Evolutionary conservation across 768 basidiomycete genomes (phyloP).

Genomic region (Russula vinacea): DNA sequence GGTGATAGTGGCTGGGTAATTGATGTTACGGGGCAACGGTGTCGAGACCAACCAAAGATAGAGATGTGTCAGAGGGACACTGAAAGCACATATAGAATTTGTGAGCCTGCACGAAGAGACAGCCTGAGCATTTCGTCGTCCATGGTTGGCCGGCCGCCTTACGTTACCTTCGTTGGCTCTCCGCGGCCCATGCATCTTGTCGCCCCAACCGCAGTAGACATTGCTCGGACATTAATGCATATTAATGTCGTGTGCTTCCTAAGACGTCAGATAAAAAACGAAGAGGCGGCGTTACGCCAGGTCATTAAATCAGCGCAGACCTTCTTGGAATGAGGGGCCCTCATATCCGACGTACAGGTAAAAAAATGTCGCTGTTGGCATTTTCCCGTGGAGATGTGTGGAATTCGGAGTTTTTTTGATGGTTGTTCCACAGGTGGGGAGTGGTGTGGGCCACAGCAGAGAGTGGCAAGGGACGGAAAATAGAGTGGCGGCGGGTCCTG

Average conservation of each 20-base stretch:
- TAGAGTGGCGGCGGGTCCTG: not conserved
- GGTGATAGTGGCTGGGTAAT: not conserved
- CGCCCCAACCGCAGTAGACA: not conserved
- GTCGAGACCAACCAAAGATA: not conserved
- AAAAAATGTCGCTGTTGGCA: not conserved
- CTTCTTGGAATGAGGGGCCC: not conserved
- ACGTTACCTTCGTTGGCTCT: not conserved
- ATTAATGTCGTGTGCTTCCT: not conserved
- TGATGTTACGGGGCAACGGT: not conserved
- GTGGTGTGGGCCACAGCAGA: not conserved
- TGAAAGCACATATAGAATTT: too few species aligned
- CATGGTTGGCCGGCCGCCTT: not conserved
- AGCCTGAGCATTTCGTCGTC: not conserved
- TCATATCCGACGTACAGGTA: not conserved
- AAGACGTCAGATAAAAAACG: not conserved
- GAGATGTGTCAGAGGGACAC: not conserved
- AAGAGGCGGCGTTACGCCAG: not conserved
- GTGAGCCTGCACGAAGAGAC: too few species aligned
- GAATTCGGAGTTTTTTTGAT: not conserved
- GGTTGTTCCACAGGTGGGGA: not conserved
- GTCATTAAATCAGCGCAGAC: not conserved
- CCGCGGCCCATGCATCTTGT: not conserved
- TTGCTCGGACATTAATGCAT: conserved; percentile 1
- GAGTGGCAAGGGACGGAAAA: not conserved
- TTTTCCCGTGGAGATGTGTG: not conserved